Evolutionary conservation across 2,329 filamentous ascomycete species (phyloP).

Genomic region (Westerdykella sp.): DNA sequence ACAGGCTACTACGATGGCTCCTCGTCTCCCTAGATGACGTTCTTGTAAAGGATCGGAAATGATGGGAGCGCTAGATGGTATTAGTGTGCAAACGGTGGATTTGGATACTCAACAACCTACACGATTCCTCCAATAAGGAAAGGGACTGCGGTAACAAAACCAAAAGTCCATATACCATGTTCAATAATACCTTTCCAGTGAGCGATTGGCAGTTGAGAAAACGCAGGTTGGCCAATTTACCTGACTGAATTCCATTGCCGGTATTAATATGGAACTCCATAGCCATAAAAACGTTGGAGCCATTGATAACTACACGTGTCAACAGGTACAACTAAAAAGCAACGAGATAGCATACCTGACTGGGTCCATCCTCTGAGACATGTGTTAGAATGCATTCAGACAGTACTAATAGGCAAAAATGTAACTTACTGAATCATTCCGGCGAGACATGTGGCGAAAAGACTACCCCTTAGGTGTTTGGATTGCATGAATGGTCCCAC

Average conservation of each 20-base stretch:
- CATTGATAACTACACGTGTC: neutral
- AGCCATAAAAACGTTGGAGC: neutral
- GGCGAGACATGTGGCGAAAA: neutral
- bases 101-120: neutral
- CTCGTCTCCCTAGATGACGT: conserved; percentile 14
- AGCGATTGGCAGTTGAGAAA: too few relatives aligned
- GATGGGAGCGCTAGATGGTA: neutral
- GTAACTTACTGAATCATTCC: neutral
- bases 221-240: too few relatives aligned
- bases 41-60: conserved; percentile 18
- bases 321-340: too few relatives aligned
- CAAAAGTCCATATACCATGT: conserved; percentile 12
- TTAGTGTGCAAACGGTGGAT: neutral
- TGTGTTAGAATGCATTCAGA: neutral
- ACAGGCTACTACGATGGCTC: conserved; percentile 15
- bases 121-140: conserved; percentile 4
- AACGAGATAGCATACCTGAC: neutral
- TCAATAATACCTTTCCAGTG: neutral
- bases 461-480: neutral
- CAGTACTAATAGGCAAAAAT: neutral
- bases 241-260: too few relatives aligned
- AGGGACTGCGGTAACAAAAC: conserved; percentile 18
- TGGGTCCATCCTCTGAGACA: neutral
- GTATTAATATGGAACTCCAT: neutral
- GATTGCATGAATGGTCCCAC: neutral